Evolutionary conservation across 148 eudicot species (phyloP), one percentile per base, ranked within the genome.

Genomic region (Heliamphora exappendiculata): DNA sequence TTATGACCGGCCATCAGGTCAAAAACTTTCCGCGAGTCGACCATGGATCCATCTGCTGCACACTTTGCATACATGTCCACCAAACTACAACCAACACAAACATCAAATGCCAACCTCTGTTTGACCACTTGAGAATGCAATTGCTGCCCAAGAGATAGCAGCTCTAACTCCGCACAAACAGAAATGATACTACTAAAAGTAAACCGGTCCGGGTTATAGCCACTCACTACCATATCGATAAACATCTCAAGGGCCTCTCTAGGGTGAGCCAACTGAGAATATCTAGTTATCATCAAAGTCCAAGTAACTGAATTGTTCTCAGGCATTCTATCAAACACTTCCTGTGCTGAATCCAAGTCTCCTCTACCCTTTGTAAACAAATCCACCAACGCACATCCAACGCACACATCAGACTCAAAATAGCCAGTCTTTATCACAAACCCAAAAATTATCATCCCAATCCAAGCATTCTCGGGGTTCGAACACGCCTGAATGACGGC

Each of bases 241-340:
- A 91, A 87, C 84, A 91, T 81, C n/a, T 53, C 63, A 76, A 89
- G 42, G 1, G 85, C 91, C 10, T 78, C 71, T 41, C 64, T 74
- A 0, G 81, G 71, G 29, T 16, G 75, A 55, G 90, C 96, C 87
- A 82, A 34, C 62, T 87, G 91, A 24, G 82, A 57, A 58, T 73
- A 81, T 66, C 96, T 79, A 69, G 96, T 82, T 11, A 89, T 85
- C 93, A 91, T 81, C 83, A 83, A 66, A 75, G 88, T 85, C 96
- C 96, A 91, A 13, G 73, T 67, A 7, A 86, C 91, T 22, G 81
- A 75, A 78, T 85, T 87, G 74, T 67, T 86, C n/a, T 79, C 83
- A 77, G 89, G 88, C 91, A 89, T 87, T 81, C 65, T 76, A 77
- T 87, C 96, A 57, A 91, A 87, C 87, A 91, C 88, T 54, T 85